phyloP scores from a whole-genome alignment of 352 stramenopile genomes.

The Phytophthora sp. region DNA sequence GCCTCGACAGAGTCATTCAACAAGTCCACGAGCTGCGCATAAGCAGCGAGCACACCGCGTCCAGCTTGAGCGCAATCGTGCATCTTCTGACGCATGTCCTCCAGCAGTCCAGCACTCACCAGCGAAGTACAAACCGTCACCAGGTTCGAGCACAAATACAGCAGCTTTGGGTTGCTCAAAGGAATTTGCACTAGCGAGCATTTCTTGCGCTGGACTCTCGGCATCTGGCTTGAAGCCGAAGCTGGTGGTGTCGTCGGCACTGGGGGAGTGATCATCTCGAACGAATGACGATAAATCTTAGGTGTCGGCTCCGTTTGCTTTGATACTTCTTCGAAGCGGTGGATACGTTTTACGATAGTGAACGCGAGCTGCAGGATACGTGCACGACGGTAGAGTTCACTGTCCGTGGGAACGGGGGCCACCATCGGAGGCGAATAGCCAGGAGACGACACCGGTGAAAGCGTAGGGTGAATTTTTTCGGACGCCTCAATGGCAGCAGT shows the following conservation, averaged over 20 bases:
- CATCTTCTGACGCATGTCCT: slow-evolving; percentile 55
- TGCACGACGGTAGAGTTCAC: slow-evolving; percentile 59
- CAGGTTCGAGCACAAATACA: slow-evolving; percentile 64
- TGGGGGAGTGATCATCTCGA: slow-evolving; percentile 60
- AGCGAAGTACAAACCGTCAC: slow-evolving; percentile 54
- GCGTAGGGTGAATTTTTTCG: slow-evolving; percentile 54
- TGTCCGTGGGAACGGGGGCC: slow-evolving; percentile 39
- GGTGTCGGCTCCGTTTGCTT: slow-evolving; percentile 36
- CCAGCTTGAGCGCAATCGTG: slow-evolving; percentile 51
- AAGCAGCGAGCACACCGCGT: slow-evolving; percentile 43
- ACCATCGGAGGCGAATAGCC: slow-evolving; percentile 25
- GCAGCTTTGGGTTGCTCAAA: slow-evolving; percentile 62
- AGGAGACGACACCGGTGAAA: slow-evolving; percentile 31
- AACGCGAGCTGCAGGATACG: slow-evolving; percentile 65
- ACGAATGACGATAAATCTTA: slow-evolving; percentile 62
- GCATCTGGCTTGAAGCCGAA: slow-evolving; percentile 7
- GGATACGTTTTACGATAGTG: slow-evolving; percentile 63
- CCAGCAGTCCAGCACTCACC: slow-evolving; percentile 41
- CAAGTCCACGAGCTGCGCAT: slow-evolving; percentile 51
- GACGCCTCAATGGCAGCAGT: slow-evolving; percentile 57
- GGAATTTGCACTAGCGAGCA: slow-evolving; percentile 58
- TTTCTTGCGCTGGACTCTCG: slow-evolving; percentile 29
- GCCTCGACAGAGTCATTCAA: slow-evolving; percentile 55
- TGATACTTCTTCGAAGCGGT: slow-evolving; percentile 62
- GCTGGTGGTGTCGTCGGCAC: slow-evolving; percentile 18